Evolutionary conservation across 768 basidiomycete species (phyloP), one percentile per base, ranked within the genome.

Genomic region (Kwoniella sp.): DNA sequence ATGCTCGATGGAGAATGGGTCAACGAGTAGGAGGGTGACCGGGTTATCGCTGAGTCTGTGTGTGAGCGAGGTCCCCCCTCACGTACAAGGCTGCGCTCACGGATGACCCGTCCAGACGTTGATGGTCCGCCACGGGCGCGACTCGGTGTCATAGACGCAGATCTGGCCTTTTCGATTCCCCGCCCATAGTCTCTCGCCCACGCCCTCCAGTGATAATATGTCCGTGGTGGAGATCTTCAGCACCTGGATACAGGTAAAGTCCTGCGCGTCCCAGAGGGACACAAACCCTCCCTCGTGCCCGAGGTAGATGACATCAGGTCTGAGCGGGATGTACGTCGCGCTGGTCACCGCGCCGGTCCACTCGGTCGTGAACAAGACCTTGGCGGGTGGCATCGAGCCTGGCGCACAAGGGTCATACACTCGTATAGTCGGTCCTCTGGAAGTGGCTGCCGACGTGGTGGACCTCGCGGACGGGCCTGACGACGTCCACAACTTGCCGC

Each of bases 251-350:
- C 88, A 93, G 7, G 68, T 69, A 33, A 64, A 32, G 11, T 65
- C 57, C n/a, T 53, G 53, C 12, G 55, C 48, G 82, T 70, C 64
- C 91, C 95, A 99, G n/a, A 92, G 77, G 1, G 84, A 85, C 57
- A 98, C 79, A 65, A 80, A 84, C 0, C 93, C 93, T 34, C 87
- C 90, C 72, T 98, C 92, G 63, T 99, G 93, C 0, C 87, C 90
- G 28, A 99, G 77, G 63, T 85, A 95, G 32, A 88, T 85, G 25
- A 78, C 73, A 2, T 80, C 78, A 0, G 84, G 84, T 17, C 81
- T 77, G 1, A 83, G 80, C 0, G 87, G 84, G 6, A 96, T 71
- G 27, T 88, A 76, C 0, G 90, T 83, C 0, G 85, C 89, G 28
- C 84, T 82, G 0, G 87, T 88, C 17, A 96, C 86, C 1, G 87